A percentile compares a stretch with the other conserved stretches of the same genome.
These are phyloP conservation scores for Neurospora cerealis DNA, from an alignment of 495 filamentous ascomycete species.

Conservation along the genomic window DNA sequence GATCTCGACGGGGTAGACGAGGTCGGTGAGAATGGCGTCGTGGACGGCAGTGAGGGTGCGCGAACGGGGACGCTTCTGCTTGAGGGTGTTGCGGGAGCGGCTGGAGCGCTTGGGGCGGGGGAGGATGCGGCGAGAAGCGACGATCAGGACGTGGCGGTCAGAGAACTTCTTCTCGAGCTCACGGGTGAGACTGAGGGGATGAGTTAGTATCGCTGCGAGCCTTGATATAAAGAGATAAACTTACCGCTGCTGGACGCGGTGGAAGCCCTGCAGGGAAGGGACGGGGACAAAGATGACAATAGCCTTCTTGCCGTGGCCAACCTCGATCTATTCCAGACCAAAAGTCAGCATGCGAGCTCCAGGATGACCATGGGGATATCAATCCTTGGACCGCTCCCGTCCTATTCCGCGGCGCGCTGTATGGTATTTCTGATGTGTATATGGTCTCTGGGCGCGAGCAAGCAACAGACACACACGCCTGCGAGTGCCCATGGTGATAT, in stretches of 20 bases:
- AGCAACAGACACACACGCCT: conserved; percentile 2
- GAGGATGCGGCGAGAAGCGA: conserved; percentile 96
- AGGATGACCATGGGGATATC: conserved; percentile 27
- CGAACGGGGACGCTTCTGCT: conserved; percentile 95
- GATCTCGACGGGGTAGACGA: conserved; percentile 99
- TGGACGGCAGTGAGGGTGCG: conserved; percentile 96
- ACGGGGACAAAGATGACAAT: conserved; percentile 99
- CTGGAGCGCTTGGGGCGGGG: conserved; percentile 92
- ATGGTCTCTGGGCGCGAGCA: conserved; percentile 12
- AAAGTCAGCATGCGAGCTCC: conserved; percentile 62
- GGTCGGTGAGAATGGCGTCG: conserved; percentile 89
- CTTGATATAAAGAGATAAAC: conserved; percentile 14
- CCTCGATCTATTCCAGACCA: conserved; percentile 77
- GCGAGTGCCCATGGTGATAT: conserved; percentile 1
- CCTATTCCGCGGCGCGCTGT: conserved; percentile 46
- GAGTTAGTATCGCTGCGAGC: conserved; percentile 12
- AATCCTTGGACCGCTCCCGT: conserved; percentile 59
- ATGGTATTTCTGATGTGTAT: conserved; percentile 20
- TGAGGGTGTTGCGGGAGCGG: conserved; percentile 86
- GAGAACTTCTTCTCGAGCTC: conserved; percentile 99
- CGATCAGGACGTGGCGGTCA: conserved; percentile 97
- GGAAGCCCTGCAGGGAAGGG: conserved; percentile 88
- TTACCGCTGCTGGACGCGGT: conserved; percentile 98
- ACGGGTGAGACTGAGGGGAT: conserved; percentile 71
- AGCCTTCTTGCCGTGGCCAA: conserved; percentile 99